These are phyloP conservation scores for Aaosphaeria pasadenensis DNA, from an alignment of 2,329 filamentous ascomycete genomes.

Conservation along the genomic window DNA sequence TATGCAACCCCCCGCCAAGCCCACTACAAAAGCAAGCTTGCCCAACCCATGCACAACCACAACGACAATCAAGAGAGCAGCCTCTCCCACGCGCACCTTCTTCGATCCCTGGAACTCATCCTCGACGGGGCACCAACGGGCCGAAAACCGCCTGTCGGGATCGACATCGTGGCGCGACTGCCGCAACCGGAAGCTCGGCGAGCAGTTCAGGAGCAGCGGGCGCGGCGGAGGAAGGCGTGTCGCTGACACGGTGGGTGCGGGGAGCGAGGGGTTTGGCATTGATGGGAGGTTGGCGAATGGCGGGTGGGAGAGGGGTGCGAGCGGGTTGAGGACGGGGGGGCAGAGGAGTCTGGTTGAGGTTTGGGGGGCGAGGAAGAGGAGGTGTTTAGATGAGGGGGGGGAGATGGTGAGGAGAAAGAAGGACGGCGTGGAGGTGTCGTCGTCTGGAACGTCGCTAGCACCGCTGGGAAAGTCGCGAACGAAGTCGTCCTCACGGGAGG, in stretches of 20 bases:
- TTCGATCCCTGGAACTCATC: constrained; percentile 73
- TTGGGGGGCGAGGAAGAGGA: constrained; percentile 19
- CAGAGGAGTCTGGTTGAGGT: constrained; percentile 36
- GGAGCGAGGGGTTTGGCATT: constrained; percentile 54
- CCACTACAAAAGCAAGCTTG: too few relatives aligned
- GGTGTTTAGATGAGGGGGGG: background rate
- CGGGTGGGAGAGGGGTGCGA: constrained; percentile 47
- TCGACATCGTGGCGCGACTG: constrained; percentile 69
- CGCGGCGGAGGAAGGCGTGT: constrained; percentile 57
- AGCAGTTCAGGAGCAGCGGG: constrained; percentile 63
- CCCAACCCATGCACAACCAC: background rate
- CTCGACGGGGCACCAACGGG: constrained; percentile 74
- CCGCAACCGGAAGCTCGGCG: constrained; percentile 64
- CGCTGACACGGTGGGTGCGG: constrained; percentile 64
- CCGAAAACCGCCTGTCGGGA: constrained; percentile 63
- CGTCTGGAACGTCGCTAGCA: background rate
- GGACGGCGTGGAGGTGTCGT: too few relatives aligned
- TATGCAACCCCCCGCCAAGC: too few relatives aligned
- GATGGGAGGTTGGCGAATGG: constrained; percentile 53
- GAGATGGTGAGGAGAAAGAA: constrained; percentile 2
- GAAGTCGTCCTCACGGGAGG: background rate
- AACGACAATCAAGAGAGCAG: background rate
- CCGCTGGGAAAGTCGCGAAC: background rate
- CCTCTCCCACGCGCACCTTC: constrained; percentile 18
- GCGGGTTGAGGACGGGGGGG: constrained; percentile 46